Evolutionary conservation across 176 grass and related monocot species (phyloP).

Genomic region (Bonia amplexicaulis): DNA sequence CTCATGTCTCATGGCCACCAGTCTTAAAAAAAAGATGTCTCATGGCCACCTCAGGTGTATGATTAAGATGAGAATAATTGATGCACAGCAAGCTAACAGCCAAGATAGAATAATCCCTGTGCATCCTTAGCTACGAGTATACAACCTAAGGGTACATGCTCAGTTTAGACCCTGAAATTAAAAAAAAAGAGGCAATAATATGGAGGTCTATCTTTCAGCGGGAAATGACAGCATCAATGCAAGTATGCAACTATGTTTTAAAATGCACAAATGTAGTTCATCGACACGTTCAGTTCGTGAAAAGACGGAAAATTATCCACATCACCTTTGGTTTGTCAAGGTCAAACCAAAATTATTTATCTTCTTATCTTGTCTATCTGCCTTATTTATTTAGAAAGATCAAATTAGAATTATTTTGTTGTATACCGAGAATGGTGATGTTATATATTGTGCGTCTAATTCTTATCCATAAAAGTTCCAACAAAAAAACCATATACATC

Average conservation of each 20-base stretch:
- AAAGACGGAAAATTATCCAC: not conserved
- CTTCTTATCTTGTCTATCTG: not conserved
- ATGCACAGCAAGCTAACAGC: not conserved
- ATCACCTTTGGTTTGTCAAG: not conserved
- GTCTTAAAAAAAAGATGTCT: not conserved
- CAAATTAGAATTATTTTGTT: not conserved
- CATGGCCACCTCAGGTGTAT: not conserved
- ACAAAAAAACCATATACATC: not conserved
- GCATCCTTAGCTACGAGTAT: not conserved
- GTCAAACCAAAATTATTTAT: not conserved
- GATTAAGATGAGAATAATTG: constrained; percentile 30
- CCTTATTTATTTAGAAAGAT: not conserved
- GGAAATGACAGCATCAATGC: not conserved
- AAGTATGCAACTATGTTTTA: not conserved
- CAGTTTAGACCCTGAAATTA: constrained; percentile 12
- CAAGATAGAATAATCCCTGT: not conserved
- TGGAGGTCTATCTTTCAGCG: not conserved
- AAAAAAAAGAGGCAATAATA: not conserved
- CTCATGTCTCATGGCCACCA: not conserved
- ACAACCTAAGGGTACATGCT: not conserved
- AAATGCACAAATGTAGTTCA: not conserved
- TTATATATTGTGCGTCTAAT: not conserved
- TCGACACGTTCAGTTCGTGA: not conserved
- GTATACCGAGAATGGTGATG: not conserved
- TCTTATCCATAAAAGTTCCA: not conserved